Conservation (phyloP, 345 rosid genomes). For the Kandelia obovata region DNA sequence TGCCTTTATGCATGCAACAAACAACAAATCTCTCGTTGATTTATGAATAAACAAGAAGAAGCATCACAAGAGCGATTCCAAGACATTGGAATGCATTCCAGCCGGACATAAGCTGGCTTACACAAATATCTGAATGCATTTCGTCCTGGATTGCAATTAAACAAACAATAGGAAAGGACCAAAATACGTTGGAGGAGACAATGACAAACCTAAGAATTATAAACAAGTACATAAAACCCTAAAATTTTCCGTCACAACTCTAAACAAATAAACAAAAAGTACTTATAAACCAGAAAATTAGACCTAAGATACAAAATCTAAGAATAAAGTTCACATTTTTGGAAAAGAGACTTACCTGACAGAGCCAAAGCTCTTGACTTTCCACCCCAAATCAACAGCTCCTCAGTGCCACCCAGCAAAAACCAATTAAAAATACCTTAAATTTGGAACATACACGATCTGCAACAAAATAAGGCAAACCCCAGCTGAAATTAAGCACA, state of each 20-base stretch:
- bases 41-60: too few species aligned
- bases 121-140: background rate
- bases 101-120: background rate
- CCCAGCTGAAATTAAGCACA: slow-evolving; percentile 28
- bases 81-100: background rate
- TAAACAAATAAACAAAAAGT: background rate
- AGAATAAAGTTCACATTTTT: background rate
- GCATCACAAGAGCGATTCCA: too few species aligned
- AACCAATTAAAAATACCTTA: background rate
- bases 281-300: background rate
- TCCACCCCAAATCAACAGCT: slow-evolving; percentile 16
- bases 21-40: too few species aligned
- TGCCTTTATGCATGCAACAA: too few species aligned
- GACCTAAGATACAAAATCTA: background rate
- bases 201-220: background rate
- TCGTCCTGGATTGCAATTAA: background rate
- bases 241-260: background rate
- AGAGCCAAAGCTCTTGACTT: slow-evolving; percentile 3
- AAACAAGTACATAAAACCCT: background rate
- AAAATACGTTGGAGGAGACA: background rate
- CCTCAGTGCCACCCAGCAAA: slow-evolving; percentile 10
- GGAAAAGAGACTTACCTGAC: slow-evolving; percentile 19
- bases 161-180: too few species aligned
- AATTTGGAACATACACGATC: background rate
- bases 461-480: slow-evolving; percentile 15